Base-by-base conservation (phyloP, 2,329 filamentous ascomycete species). In the Calonectria naviculata region DNA sequence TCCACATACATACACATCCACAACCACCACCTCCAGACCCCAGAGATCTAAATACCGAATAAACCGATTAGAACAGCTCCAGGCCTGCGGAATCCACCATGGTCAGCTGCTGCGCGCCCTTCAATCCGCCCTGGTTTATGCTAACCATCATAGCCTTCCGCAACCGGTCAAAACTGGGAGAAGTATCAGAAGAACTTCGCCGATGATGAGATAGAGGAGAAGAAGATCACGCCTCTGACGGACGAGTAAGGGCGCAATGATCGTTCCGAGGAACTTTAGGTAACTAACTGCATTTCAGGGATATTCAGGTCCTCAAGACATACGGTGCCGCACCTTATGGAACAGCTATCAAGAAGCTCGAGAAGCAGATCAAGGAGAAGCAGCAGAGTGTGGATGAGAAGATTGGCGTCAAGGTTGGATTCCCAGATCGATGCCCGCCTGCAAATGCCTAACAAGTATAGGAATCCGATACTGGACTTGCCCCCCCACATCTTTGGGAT, bases 361-460 rank as follows among this genome's bases (percentile, higher is more conserved):
- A 99, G 87, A 97, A 98, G 85, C 94, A 98, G 86, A 98, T 99
- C 89, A 99, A 98, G 85, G 97, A 99, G 84, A 97, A 97, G 85
- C 97, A 99, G 86, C 93, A 94, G 80, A 98, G 95, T 73, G 96
- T 99, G 73, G 97, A 99, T 78, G 97, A 99, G 87, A 99, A 99
- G 91, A 98, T 99, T 78, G 97, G 92, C 68, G 92, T 94, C 79
- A 95, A 94, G 88, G 91, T 92, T 70, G 36, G 76, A 87, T 54
- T 65, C 21, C 31, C 58, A 58, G 15, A 38, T 38, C 34, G 44
- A 49, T 28, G 17, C 26, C 17, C 46, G 36, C 31, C 47, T 38
- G 26, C 13, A 60, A 41, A 29, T 64, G 21, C 71, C 76, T 80
- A 75, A 81, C 77, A 47, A 15, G 29, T 34, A 7, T 71, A 97